Evolutionary conservation across 495 filamentous ascomycete species (phyloP).

Genomic region (Penicillium coprophilum): DNA sequence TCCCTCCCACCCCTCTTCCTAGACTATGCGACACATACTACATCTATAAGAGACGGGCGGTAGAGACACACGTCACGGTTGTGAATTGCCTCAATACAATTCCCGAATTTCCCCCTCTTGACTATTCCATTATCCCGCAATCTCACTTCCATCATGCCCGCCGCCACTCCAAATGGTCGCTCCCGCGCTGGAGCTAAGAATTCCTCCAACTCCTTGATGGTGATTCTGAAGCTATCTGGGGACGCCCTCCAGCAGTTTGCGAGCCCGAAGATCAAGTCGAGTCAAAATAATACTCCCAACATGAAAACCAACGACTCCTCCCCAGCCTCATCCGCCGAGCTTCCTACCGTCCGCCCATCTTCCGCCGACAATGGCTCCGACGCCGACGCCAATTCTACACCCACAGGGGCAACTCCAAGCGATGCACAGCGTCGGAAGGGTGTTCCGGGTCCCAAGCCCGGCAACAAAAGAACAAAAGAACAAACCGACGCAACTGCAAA

Average conservation of each 20-base stretch:
- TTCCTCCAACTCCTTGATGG: slow-evolving; percentile 37
- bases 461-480: slow-evolving; percentile 58
- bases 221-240: slow-evolving; percentile 56
- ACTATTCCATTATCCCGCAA: slow-evolving; percentile 14
- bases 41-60: slow-evolving; percentile 17
- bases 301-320: slow-evolving; percentile 48
- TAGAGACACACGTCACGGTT: slow-evolving; percentile 27
- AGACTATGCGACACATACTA: slow-evolving; percentile 13
- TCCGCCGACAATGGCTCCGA: slow-evolving; percentile 55
- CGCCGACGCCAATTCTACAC: slow-evolving; percentile 54
- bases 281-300: slow-evolving; percentile 35
- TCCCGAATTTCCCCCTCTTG: slow-evolving; percentile 19
- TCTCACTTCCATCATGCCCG: slow-evolving; percentile 36
- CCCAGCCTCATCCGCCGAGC: slow-evolving; percentile 49
- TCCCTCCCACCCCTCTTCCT: slow-evolving; percentile 20
- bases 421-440: slow-evolving; percentile 57
- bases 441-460: slow-evolving; percentile 55
- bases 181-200: slow-evolving; percentile 42
- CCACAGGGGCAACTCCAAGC: slow-evolving; percentile 52
- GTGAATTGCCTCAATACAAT: slow-evolving; percentile 11
- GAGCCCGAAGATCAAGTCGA: slow-evolving; percentile 34
- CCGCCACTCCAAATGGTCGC: slow-evolving; percentile 39
- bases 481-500: slow-evolving; percentile 61
- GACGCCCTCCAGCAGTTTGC: slow-evolving; percentile 49
- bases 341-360: slow-evolving; percentile 52